Evolutionary conservation across 2,329 filamentous ascomycete species (phyloP).

Genomic region (Calonectria pteridis): DNA sequence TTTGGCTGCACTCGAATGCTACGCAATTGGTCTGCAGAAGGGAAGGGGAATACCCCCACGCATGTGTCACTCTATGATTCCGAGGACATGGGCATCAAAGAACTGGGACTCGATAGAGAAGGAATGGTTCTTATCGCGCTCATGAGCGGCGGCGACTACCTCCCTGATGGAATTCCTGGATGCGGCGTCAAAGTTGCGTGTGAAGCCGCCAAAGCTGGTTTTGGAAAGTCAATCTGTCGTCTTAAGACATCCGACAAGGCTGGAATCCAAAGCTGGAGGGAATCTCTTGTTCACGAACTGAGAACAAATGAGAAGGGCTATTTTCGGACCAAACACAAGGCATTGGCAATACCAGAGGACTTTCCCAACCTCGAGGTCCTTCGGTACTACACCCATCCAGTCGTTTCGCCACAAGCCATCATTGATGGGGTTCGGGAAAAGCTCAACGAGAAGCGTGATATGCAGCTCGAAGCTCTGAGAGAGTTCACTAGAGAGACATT

Average conservation of each 20-base stretch:
- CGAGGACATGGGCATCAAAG: conserved; percentile 60
- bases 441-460: conserved; percentile 37
- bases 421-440: conserved; percentile 44
- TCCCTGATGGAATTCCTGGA: conserved; percentile 87
- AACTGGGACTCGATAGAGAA: conserved; percentile 78
- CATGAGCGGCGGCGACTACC: conserved; percentile 96
- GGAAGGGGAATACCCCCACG: conserved; percentile 75
- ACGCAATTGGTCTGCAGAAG: conserved; percentile 85
- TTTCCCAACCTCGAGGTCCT: conserved; percentile 87
- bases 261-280: conserved; percentile 77
- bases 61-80: conserved; percentile 88
- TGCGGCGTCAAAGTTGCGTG: conserved; percentile 91
- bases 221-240: conserved; percentile 80
- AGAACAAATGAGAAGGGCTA: conserved; percentile 85
- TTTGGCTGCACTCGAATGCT: conserved; percentile 87
- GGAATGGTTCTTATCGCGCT: conserved; percentile 95
- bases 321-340: conserved; percentile 82
- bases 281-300: conserved; percentile 79
- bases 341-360: conserved; percentile 79
- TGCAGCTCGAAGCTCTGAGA: conserved; percentile 67
- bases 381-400: conserved; percentile 88
- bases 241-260: conserved; percentile 70
- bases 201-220: conserved; percentile 90
- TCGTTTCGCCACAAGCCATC: conserved; percentile 76
- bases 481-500: conserved; percentile 84